Evolutionary conservation across 495 filamentous ascomycete genomes (phyloP).

Genomic region (Bacidia rubella): DNA sequence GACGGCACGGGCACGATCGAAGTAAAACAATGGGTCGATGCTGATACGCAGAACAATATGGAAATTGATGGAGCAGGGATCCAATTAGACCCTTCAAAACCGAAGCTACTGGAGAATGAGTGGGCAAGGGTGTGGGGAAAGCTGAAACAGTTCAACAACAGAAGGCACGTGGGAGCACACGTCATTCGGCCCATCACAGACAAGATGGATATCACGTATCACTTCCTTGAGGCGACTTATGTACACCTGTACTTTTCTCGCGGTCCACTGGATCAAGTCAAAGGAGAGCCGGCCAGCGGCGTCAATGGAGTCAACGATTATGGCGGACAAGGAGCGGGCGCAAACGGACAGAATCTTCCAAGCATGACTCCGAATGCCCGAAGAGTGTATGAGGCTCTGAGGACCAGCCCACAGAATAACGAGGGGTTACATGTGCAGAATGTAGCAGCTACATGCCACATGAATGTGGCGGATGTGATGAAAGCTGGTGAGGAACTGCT

Average conservation of each 20-base stretch:
- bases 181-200: conserved; percentile 64
- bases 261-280: conserved; percentile 41
- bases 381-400: conserved; percentile 55
- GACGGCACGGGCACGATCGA: conserved; percentile 90
- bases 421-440: conserved; percentile 70
- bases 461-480: conserved; percentile 54
- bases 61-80: conserved; percentile 30
- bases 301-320: conserved; percentile 20
- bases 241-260: conserved; percentile 76
- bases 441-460: conserved; percentile 48
- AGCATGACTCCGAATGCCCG: conserved; percentile 41
- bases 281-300: conserved; percentile 17
- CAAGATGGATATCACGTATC: conserved; percentile 82
- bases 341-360: conserved; percentile 26
- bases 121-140: conserved; percentile 77
- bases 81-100: conserved; percentile 23
- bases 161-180: conserved; percentile 67
- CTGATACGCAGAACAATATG: conserved; percentile 33
- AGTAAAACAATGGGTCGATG: conserved; percentile 84
- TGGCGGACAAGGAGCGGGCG: conserved; percentile 6
- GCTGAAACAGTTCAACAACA: conserved; percentile 63
- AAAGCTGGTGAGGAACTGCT: conserved; percentile 69
- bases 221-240: conserved; percentile 76
- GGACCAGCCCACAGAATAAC: conserved; percentile 48
- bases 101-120: conserved; percentile 46